Base-by-base conservation (phyloP, 192 early-diverging fungal genomes). In the Gryganskiella cystojenkinii region DNA sequence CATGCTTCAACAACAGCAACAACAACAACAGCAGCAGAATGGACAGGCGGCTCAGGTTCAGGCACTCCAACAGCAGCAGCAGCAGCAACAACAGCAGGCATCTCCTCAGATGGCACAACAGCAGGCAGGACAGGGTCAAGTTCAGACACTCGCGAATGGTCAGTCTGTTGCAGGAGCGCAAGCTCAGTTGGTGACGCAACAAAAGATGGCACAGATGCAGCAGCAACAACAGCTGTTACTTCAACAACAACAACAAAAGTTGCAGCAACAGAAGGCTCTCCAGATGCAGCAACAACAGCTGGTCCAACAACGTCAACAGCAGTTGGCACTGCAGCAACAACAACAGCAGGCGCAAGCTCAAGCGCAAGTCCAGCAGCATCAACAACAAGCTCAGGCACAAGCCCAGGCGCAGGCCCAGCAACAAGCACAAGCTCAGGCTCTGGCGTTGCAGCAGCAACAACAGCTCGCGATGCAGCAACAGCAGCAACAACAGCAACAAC, bases 151-250 rank as follows among this genome's bases (percentile, higher is more conserved):
- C 11, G 54, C 64, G 40, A 71, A 63, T 40, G 56, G 74, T 24
- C 81, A 86, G 19, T 56, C 67, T 9, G 47, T 82, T 44, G 55
- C 43, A 14, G 56, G 66, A 24, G 66, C 60, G 17, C 70, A 81
- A 50, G n/a, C n/a, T n/a, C n/a, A n/a, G n/a, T n/a, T n/a, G n/a
- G 54, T 75, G 22, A 58, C 62, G 24, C 67, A 65, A 9, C 60
- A 75, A 50, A 60, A 78, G 56, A 49, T 64, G 25, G 30, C 61
- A 25, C 31, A 59, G 42, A 42, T 59, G 6, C 60, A 71, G 54
- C 71, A 73, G 33, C 71, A 73, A 37, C 61, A 75, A n/a, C 56
- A 66, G 24, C 70, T 57, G 35, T 53, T 60, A 17, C 35, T 73
- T 30, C 19, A 45, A 27, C 34, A 57, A 40, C 66, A 78, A 19